A percentile compares a stretch with the other conserved stretches of the same genome.
Conservation (phyloP, 2,329 filamentous ascomycete genomes). For the Fonsecaea nubica region DNA sequence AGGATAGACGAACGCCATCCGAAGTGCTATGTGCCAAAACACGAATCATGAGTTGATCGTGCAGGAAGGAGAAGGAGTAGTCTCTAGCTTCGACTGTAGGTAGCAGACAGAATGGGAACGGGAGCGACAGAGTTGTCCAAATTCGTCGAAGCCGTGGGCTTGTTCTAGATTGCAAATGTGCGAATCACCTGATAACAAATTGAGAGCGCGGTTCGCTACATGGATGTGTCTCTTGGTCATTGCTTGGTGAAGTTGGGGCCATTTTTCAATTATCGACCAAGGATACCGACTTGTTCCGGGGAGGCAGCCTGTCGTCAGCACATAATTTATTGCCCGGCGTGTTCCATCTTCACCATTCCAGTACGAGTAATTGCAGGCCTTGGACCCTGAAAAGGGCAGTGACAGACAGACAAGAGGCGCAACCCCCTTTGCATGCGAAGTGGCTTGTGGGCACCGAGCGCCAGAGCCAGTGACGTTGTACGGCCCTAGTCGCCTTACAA, state of each 20-base stretch:
- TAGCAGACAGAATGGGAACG: background rate
- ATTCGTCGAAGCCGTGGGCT: background rate
- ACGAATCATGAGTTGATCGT: background rate
- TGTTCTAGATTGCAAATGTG: background rate
- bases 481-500: background rate
- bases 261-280: background rate
- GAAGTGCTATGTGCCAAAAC: background rate
- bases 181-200: background rate
- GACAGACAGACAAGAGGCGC: background rate
- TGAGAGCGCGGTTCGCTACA: background rate
- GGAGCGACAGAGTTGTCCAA: background rate
- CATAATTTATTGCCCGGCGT: background rate
- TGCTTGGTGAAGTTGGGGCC: background rate
- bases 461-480: background rate
- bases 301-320: background rate
- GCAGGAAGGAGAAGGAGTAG: background rate
- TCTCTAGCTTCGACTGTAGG: background rate
- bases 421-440: background rate
- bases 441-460: background rate
- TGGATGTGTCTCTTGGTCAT: background rate
- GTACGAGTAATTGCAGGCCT: background rate
- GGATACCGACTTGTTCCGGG: background rate
- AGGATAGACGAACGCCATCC: background rate
- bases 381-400: background rate
- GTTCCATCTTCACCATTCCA: background rate